Evolutionary conservation across 768 basidiomycete genomes (phyloP).

Genomic region (Albatrellus ellisii): DNA sequence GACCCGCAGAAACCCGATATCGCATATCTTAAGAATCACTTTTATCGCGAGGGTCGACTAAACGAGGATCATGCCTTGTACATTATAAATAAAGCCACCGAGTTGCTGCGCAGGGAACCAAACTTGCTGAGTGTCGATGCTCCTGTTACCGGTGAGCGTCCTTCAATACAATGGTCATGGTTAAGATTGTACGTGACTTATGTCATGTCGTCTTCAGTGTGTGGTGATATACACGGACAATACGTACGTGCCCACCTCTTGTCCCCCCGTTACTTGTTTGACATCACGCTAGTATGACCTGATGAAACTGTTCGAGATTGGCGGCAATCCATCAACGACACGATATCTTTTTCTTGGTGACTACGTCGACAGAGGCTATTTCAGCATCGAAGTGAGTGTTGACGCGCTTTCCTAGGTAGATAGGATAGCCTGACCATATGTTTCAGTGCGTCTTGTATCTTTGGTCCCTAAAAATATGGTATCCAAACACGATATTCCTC

Average conservation of each 20-base stretch:
- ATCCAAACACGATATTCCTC: slow-evolving; percentile 92
- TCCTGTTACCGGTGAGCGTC: slow-evolving; percentile 78
- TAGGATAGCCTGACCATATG: slow-evolving; percentile 8
- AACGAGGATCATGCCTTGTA: slow-evolving; percentile 93
- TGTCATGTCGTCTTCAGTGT: slow-evolving; percentile 28
- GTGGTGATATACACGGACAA: slow-evolving; percentile 98
- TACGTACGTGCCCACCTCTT: slow-evolving; percentile 49
- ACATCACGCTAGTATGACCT: slow-evolving; percentile 44
- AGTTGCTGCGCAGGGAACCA: slow-evolving; percentile 69
- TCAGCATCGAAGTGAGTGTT: slow-evolving; percentile 49
- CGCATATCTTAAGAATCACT: slow-evolving; percentile 97
- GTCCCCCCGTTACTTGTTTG: slow-evolving; percentile 3
- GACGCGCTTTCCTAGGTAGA: neutral
- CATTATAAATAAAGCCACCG: slow-evolving; percentile 82
- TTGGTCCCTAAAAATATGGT: slow-evolving; percentile 99
- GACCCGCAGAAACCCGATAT: slow-evolving; percentile 90
- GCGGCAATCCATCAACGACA: slow-evolving; percentile 61
- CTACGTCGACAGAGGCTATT: slow-evolving; percentile 67
- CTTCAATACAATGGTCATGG: slow-evolving; percentile 7
- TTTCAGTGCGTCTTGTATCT: slow-evolving; percentile 89
- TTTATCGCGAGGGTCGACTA: slow-evolving; percentile 89
- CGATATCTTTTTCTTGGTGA: slow-evolving; percentile 66
- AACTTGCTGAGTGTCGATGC: slow-evolving; percentile 93
- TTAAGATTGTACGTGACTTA: slow-evolving; percentile 26
- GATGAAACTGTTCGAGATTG: slow-evolving; percentile 72